phyloP scores from a whole-genome alignment of 495 filamentous ascomycete species.

The Letharia lupina region DNA sequence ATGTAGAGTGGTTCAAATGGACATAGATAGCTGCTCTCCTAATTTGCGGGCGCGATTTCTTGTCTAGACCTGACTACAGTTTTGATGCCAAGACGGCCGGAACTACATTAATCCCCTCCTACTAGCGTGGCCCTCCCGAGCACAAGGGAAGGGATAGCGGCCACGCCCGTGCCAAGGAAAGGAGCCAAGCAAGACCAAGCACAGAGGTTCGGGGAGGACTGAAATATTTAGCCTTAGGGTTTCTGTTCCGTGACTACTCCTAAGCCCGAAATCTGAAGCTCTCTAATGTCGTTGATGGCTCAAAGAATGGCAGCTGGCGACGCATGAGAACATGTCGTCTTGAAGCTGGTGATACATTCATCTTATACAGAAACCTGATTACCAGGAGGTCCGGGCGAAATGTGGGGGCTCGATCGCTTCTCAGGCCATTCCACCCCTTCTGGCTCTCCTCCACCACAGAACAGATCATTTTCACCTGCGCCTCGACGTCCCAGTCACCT shows the following conservation, averaged over 20 bases:
- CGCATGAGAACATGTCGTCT: not conserved
- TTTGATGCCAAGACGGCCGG: no score
- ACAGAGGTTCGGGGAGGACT: no score
- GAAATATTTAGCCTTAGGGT: no score
- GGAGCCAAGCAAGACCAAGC: no score
- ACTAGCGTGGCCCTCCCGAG: no score
- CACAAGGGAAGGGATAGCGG: no score
- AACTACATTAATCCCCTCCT: no score
- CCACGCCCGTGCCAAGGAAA: no score
- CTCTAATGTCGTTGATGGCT: not conserved
- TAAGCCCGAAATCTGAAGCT: not conserved
- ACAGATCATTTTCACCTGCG: conserved; percentile 62
- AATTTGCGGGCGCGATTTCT: no score
- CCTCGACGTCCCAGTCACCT: conserved; percentile 55
- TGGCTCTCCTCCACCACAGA: conserved; percentile 48
- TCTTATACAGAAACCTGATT: not conserved
- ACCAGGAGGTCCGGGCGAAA: not conserved
- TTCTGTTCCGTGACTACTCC: not conserved
- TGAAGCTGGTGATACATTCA: not conserved
- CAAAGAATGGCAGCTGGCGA: not conserved
- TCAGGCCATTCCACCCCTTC: conserved; percentile 61
- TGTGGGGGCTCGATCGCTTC: conserved; percentile 85
- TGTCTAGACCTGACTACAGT: no score
- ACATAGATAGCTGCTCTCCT: no score
- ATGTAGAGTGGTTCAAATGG: no score